These are phyloP conservation scores for Kwoniella mangroviensis DNA, from an alignment of 768 basidiomycete genomes.

Conservation along the genomic window DNA sequence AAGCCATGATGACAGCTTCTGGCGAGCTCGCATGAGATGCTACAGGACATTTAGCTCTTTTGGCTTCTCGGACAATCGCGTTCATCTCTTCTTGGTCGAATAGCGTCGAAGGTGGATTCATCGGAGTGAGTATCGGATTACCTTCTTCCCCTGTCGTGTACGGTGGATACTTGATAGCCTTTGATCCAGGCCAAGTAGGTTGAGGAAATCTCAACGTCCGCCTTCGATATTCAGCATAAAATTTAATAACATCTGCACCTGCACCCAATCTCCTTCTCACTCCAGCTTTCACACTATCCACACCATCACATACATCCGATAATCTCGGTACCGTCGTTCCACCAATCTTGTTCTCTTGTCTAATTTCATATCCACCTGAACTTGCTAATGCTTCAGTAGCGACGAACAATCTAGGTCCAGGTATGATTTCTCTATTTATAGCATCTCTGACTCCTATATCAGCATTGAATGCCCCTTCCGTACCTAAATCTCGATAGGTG, in stretches of 20 bases:
- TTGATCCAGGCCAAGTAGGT: conserved; percentile 1
- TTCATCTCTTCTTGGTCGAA: conserved; percentile 32
- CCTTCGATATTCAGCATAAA: conserved; percentile 32
- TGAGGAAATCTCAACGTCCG: conserved; percentile 22
- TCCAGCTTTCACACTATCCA: conserved; percentile 15
- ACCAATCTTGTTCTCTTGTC: conserved; percentile 23
- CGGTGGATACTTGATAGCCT: not conserved
- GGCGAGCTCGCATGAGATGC: conserved; percentile 22
- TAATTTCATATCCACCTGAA: conserved; percentile 17
- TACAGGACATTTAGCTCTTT: conserved; percentile 23
- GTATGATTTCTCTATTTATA: conserved; percentile 29
- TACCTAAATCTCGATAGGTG: conserved; percentile 33
- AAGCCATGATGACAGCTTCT: conserved; percentile 15
- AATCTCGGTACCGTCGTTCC: conserved; percentile 21
- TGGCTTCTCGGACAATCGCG: conserved; percentile 27
- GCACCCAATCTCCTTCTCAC: conserved; percentile 30
- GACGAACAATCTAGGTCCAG: conserved; percentile 34
- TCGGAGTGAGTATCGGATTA: not conserved
- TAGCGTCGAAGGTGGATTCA: conserved; percentile 13
- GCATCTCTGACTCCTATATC: conserved; percentile 27
- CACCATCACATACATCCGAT: conserved; percentile 25
- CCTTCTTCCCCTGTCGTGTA: not conserved
- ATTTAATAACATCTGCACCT: conserved; percentile 35
- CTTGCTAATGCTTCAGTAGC: conserved; percentile 29
- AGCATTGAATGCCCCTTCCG: conserved; percentile 23